Evolutionary conservation across 164 flowering plant species (phyloP), one percentile per base, ranked within the genome.

Genomic region (Kingdonia uniflora): DNA sequence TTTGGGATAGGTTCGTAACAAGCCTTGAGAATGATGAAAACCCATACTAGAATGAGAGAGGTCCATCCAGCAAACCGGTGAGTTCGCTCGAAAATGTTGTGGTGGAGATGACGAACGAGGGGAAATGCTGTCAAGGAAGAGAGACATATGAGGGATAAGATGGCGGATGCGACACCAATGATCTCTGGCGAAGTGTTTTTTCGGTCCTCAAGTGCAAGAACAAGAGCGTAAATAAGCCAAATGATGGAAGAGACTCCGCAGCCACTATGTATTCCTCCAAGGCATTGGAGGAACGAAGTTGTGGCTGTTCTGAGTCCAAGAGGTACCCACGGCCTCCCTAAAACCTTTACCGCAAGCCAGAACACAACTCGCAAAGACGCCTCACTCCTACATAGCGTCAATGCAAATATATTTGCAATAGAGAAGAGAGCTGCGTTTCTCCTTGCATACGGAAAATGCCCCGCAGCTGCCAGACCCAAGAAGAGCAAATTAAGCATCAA

Each of bases 211-310:
- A 79, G 50, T 5, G 82, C 68, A 1, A 75, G 71, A 6, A 67
- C 51, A 1, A 81, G 52, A 10, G 87, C 66, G 21, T 76, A 79
- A 0, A 70, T 40, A 0, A 81, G 79, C 84, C 87, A 81, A 1
- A 76, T 76, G 14, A 77, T 48, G 13, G 87, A 71, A 2, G 81
- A 75, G n/a, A 81, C 55, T 1, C 81, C 87, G 54, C 81, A 74
- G 16, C 84, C 63, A 37, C 87, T 79, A 51, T 77, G 84, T 2
- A 81, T 60, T n/a, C 87, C 82, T 2, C 79, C 85, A 17, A 75
- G 71, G 26, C 65, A 75, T 46, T 81, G 84, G 1, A 81, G 76
- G 13, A 81, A 50, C 1, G 87, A 64, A 5, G 84, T 75, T 16
- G 68, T 58, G 11, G 74, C 65, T 5, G 84, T 84, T 48, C 71